Evolutionary conservation across 306 rosid species (phyloP), one percentile per base, ranked within the genome.

Genomic region (Prunus mira): DNA sequence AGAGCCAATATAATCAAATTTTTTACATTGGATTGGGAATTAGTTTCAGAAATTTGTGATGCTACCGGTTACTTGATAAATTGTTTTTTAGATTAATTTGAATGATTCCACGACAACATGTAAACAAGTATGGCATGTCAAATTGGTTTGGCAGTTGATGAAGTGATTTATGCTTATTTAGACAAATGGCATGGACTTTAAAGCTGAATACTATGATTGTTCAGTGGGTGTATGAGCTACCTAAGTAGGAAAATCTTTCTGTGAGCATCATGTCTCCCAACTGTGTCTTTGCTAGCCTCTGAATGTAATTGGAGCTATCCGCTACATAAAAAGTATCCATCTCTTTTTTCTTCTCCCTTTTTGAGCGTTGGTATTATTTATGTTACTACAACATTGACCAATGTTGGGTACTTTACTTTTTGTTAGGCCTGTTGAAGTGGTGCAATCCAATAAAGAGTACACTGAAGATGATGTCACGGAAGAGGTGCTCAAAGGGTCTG

Each of bases 381-480:
- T 10, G 12, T 43, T 14, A 58, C 67, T 41, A 9, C 18, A 25
- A 57, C 20, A 38, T 24, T 38, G 38, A 41, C 67, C 76, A 22
- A 6, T 32, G 13, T 41, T 60, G 28, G 15, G 47, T 2, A 0
- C 58, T 28, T 71, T n/a, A 41, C 13, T 24, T 54, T 63, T 78
- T 76, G 1, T 60, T 81, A 95, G 97, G 91, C 93, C 96, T 2
- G 86, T 54, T 7, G 97, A 95, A 84, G 88, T 95, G 83, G 81
- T 95, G 80, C 86, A 86, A 76, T 95, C 96, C 62, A 87, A 86
- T 84, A 92, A 76, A 73, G 97, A 90, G 83, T 85, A 81, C 76
- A 89, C 93, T 2, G 98, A 89, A 85, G 96, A 95, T 63, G 96
- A 92, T 75, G 87, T 95, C 69, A 92, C 93, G 0, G 82, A 86